phyloP scores from a whole-genome alignment of 345 rosid genomes.

The Citrus hindsii region DNA sequence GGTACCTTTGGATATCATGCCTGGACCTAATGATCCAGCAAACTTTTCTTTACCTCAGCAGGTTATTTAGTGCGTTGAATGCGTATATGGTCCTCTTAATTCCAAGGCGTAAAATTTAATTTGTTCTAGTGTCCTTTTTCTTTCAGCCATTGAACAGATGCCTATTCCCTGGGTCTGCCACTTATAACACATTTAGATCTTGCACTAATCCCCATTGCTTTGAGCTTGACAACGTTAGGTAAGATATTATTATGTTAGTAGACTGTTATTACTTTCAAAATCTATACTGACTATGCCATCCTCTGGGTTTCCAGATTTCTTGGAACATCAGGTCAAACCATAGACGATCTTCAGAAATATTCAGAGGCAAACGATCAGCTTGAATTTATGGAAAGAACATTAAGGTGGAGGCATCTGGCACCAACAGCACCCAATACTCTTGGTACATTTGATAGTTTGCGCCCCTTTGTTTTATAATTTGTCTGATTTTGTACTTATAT shows the following conservation, averaged over 20 bases:
- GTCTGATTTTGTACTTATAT: not conserved
- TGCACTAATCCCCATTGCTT: slow-evolving; percentile 95
- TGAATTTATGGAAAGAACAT: slow-evolving; percentile 88
- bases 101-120: not conserved
- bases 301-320: slow-evolving; percentile 60
- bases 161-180: slow-evolving; percentile 87
- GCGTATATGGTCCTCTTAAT: not conserved
- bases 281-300: slow-evolving; percentile 4
- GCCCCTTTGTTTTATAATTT: not conserved
- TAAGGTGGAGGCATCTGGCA: slow-evolving; percentile 95
- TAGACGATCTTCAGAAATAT: slow-evolving; percentile 87
- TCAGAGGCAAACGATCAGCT: slow-evolving; percentile 77
- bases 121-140: slow-evolving; percentile 14
- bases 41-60: slow-evolving; percentile 92
- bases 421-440: slow-evolving; percentile 98
- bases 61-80: slow-evolving; percentile 35
- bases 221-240: slow-evolving; percentile 85
- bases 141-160: slow-evolving; percentile 85
- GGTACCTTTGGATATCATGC: slow-evolving; percentile 89
- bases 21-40: slow-evolving; percentile 91
- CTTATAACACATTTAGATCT: slow-evolving; percentile 83
- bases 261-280: not conserved
- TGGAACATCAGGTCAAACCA: slow-evolving; percentile 99
- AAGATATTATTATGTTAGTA: slow-evolving; percentile 7
- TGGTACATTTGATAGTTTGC: slow-evolving; percentile 34